Evolutionary conservation across 495 filamentous ascomycete genomes (phyloP), one percentile per base, ranked within the genome.

Genomic region (Cercophora newfieldiana): DNA sequence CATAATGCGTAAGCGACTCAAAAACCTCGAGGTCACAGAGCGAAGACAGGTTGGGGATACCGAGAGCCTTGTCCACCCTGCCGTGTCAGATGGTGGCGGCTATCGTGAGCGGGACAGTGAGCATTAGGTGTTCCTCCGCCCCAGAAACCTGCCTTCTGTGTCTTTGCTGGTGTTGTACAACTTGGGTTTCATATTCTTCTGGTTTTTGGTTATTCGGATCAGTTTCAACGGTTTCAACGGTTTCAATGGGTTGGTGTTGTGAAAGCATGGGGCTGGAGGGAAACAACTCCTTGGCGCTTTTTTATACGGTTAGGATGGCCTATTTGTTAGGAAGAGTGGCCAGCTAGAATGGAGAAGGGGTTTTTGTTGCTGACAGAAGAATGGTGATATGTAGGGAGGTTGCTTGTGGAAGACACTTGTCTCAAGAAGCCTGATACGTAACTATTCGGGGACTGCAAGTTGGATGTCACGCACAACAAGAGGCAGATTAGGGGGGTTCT

Each of bases 21-120:
- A 86, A 73, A 68, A 68, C 63, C 72, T 79, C 18, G 93, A 96
- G 77, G 82, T 97, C 49, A 90, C 90, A 58, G 91, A 92, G 75
- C 83, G 93, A 58, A 89, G 90, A 78, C 93, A 96, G 79, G 93
- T 96, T 50, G 92, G 91, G 63, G 93, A 97, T 76, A 87, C 87
- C 51, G 91, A 90, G 80, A 83, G 87, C 72, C 83, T 88, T 83
- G 78, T 91, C 33, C 85, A 84, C 37, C 59, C 37, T 7, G 26
- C n/a, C 4, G 19, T 50, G 19, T 8, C 48, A 28, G 61, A 63
- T 50, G 28, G 30, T 7, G 61, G 50, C 30, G 61, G 61, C 6
- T 30, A 37, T 21, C 53, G 70, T 33, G 53, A 57, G 18, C 69
- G 59, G 48, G 67, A 72, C 37, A 72, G 70, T 25, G 70, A 72